Conservation (phyloP, 129 eudicot genomes). For the Apium graveolens region DNA sequence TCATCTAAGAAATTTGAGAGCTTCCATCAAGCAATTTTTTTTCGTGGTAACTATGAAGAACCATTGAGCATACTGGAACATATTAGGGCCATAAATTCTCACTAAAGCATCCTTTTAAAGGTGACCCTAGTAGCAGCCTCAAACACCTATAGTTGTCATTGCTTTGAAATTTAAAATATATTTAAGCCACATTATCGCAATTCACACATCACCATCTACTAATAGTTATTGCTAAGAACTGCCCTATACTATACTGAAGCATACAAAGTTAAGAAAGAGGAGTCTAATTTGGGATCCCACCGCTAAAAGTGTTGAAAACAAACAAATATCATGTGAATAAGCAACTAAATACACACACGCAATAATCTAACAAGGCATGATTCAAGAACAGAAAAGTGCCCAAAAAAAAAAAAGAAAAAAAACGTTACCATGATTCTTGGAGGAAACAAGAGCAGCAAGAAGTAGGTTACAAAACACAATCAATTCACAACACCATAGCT, state of each 20-base stretch:
- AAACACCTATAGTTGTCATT: background rate
- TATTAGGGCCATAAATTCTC: background rate
- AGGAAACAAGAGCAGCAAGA: constrained; percentile 42
- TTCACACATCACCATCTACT: background rate
- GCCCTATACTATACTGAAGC: background rate
- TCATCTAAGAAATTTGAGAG: background rate
- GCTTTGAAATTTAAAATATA: too few relatives aligned
- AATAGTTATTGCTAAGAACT: background rate
- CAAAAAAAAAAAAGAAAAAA: background rate
- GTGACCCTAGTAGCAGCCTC: background rate
- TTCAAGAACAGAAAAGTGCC: background rate
- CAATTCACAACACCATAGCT: constrained; percentile 23
- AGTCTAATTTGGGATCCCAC: background rate
- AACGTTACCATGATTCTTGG: constrained; percentile 65
- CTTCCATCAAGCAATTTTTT: background rate
- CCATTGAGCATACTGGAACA: background rate
- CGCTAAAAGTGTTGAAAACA: too few relatives aligned
- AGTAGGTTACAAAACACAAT: constrained; percentile 32
- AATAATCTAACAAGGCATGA: background rate
- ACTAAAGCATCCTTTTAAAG: background rate
- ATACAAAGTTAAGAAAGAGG: background rate
- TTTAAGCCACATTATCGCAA: background rate
- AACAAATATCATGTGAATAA: background rate
- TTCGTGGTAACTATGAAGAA: background rate
- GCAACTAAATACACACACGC: background rate